Evolutionary conservation across 2,329 filamentous ascomycete species (phyloP), one percentile per base, ranked within the genome.

Genomic region (Furcasterigmium furcatum): DNA sequence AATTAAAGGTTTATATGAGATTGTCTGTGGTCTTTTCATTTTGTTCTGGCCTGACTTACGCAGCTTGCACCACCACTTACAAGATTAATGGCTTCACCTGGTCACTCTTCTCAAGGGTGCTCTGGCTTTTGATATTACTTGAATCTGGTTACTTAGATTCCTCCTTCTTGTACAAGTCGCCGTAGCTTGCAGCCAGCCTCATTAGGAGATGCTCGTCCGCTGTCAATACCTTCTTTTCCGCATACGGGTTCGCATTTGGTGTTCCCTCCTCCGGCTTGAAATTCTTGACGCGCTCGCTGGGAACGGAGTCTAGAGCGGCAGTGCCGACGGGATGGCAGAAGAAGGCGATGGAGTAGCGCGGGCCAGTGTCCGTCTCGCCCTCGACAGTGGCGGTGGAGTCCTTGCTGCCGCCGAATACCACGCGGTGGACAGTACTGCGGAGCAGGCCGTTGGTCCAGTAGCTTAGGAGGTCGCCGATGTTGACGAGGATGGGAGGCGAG

Each of bases 391-490:
- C 18, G n/a, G 34, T 36, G 14, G 39, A 36, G 34, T 24, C 43
- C 13, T 40, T 46, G 5, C 47, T 47, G 13, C 52, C 57, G 0
- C 73, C 67, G 53, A 96, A 94, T 0, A 92, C 82, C 24, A 97
- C 94, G 10, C 92, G 76, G 61, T 97, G 94, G 6, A 96, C 82
- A 1, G 92, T 96, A 55, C 85, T 91, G 56, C 90, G 87, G 51
- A 97, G 76, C 39, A 96, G 67, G 0, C 91, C 91, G 52, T 87
- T 86, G 1, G 94, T 97, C 92, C 92, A 97, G 64, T 95, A 94
- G 27, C 82, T 86, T 49, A 85, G 68, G 60, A 87, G 58, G 62
- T 85, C 71, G 66, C 86, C 68, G 67, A 91, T 79, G 73, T 94
- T 70, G 83, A 97, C 64, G 74, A 96, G 64, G 74, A 91, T 89